These are phyloP conservation scores for Fistulifera pelliculosa DNA, from an alignment of 108 stramenopile genomes.

Conservation along the genomic window DNA sequence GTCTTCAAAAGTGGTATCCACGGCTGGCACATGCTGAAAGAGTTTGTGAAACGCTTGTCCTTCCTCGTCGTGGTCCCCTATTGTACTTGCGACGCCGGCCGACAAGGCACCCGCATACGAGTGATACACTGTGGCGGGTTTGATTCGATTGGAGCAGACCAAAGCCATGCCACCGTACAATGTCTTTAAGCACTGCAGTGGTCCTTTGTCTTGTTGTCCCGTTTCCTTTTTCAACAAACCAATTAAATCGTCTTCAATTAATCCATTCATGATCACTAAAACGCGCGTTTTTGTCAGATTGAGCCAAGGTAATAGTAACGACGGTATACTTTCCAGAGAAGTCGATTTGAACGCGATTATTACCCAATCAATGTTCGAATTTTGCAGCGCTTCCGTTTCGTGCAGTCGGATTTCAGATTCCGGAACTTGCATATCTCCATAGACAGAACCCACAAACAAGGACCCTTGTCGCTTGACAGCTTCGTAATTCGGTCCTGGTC, in stretches of 20 bases:
- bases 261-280: constrained; percentile 77
- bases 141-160: constrained; percentile 59
- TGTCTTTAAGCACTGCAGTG: constrained; percentile 26
- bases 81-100: constrained; percentile 27
- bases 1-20: constrained; percentile 45
- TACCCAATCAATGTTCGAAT: constrained; percentile 65
- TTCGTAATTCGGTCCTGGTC: constrained; percentile 42
- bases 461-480: constrained; percentile 38
- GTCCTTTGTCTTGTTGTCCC: constrained; percentile 8
- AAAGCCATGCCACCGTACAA: constrained; percentile 82
- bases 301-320: constrained; percentile 45
- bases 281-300: constrained; percentile 42
- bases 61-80: constrained; percentile 26
- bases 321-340: constrained; percentile 43
- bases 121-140: constrained; percentile 56
- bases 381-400: constrained; percentile 27
- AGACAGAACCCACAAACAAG: constrained; percentile 43
- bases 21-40: constrained; percentile 21
- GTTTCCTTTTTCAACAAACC: constrained; percentile 17
- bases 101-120: constrained; percentile 55
- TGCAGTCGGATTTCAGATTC: constrained; percentile 23
- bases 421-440: constrained; percentile 66
- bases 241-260: constrained; percentile 74
- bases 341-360: constrained; percentile 65
- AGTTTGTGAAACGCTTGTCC: constrained; percentile 17